A percentile compares a stretch with the other conserved stretches of the same genome.
Evolutionary conservation across 805 yeast genomes (phyloP).

Genomic region (Suhomyces kilbournensis): DNA sequence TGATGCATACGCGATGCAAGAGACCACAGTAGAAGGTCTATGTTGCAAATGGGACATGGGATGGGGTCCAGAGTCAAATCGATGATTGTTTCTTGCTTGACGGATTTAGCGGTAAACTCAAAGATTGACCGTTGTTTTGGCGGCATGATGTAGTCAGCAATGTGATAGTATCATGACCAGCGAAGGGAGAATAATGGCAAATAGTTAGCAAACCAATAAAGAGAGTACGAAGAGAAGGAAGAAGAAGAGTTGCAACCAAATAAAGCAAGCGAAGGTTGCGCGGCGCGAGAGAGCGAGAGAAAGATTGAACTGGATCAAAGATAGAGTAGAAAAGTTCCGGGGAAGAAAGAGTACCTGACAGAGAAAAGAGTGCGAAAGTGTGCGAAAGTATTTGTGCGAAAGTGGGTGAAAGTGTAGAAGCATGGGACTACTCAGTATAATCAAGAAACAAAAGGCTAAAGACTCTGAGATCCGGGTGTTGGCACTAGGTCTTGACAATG

Average conservation of each 20-base stretch:
- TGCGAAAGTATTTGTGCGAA: background rate
- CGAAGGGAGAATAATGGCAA: background rate
- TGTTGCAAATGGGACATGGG: slow-evolving; percentile 53
- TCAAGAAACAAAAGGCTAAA: slow-evolving; percentile 77
- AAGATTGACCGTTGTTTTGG: slow-evolving; percentile 22
- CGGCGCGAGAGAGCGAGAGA: background rate
- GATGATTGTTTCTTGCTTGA: slow-evolving; percentile 8
- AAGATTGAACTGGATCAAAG: background rate
- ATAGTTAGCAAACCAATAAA: no score
- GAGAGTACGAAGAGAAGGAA: background rate
- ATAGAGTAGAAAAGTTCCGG: background rate
- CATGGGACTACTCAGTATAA: slow-evolving; percentile 82
- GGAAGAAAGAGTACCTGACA: background rate
- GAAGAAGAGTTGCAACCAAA: background rate
- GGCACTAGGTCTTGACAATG: slow-evolving; percentile 81
- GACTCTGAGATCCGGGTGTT: slow-evolving; percentile 75
- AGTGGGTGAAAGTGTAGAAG: no score
- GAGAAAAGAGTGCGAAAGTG: background rate
- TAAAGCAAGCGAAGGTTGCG: background rate
- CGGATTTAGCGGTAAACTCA: slow-evolving; percentile 13
- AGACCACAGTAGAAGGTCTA: slow-evolving; percentile 34
- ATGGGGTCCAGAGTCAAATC: slow-evolving; percentile 14
- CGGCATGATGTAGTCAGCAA: background rate
- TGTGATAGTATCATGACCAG: background rate
- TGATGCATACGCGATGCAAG: slow-evolving; percentile 48